Evolutionary conservation across 768 basidiomycete species (phyloP).

Genomic region (Tubosaeta brunneosetosa): DNA sequence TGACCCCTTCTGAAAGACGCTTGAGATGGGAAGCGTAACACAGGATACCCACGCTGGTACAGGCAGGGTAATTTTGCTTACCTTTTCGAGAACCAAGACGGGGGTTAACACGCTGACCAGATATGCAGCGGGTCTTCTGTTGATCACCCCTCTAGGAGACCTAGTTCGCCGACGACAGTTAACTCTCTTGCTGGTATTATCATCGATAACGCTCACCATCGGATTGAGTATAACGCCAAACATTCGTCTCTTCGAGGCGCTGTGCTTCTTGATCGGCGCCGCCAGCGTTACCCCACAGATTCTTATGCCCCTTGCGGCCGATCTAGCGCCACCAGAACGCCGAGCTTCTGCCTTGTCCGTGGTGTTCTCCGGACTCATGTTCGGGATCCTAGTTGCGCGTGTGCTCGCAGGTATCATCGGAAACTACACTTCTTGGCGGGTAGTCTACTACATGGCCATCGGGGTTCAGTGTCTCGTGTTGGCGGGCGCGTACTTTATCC

Average conservation of each 20-base stretch:
- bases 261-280: conserved; percentile 70
- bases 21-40: conserved; percentile 4
- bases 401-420: conserved; percentile 74
- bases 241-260: conserved; percentile 55
- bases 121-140: conserved; percentile 66
- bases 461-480: conserved; percentile 62
- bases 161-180: conserved; percentile 72
- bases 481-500: conserved; percentile 51
- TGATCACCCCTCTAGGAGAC: conserved; percentile 82
- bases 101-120: conserved; percentile 29
- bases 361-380: conserved; percentile 60
- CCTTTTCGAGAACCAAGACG: background rate
- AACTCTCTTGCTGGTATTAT: conserved; percentile 50
- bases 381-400: conserved; percentile 71
- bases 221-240: conserved; percentile 62
- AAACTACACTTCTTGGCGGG: conserved; percentile 64
- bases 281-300: conserved; percentile 74
- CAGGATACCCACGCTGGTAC: conserved; percentile 62
- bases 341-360: conserved; percentile 76
- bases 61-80: conserved; percentile 50
- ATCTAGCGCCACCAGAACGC: conserved; percentile 70
- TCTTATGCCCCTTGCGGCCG: conserved; percentile 70
- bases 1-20: background rate
- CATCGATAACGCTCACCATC: conserved; percentile 59
- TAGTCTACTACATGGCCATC: conserved; percentile 75